Base-by-base conservation (phyloP, 2,329 filamentous ascomycete species). In the Calonectria pauciramosa region DNA sequence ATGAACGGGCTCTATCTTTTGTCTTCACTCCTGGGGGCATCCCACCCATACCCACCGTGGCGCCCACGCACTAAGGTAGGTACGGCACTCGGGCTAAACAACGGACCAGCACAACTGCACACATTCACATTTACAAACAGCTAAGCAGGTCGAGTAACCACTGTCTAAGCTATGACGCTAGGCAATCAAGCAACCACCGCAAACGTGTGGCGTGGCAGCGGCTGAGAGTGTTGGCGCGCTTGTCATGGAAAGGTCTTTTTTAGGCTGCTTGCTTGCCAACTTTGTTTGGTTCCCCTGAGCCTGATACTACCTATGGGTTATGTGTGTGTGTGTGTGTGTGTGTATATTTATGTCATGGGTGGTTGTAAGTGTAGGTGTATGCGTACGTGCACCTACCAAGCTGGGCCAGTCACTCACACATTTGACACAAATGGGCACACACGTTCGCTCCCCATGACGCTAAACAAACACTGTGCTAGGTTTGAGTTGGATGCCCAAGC, bases 241-340 rank as follows among this genome's bases (percentile, higher is more conserved):
- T 52, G 51, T 56, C 26, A 32, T 28, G 41, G 32, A 69, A 41
- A 16, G n/a, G 41, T 20, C 38, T 7, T 69, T 36, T 56, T 59
- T 36, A 34, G 75, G 59, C 68, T 75, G 67, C 66, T 71, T 69
- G 68, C 65, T 71, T 75, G 75, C 28, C 23, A 44, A 44, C 59
- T 26, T 44, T 44, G n/a, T 41, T 44, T 66, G 51, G 44, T 76
- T 75, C 70, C 74, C 76, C 77, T 77, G 76, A 77, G 77, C 32
- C 71, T 80, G 66, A 76, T 74, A 69, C 41, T 44, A 44, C 41
- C 68, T 36, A 47, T 16, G 54, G 36, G 13, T 47, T 73, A 30
- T 56, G 68, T 54, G 56, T 54, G 60, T 65, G 56, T 51, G 26
- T 51, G n/a, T n/a, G n/a, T n/a, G n/a, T n/a, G 51, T 73, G 28